Evolutionary conservation across 768 basidiomycete genomes (phyloP).

Genomic region (Cystobasidium onofrii): DNA sequence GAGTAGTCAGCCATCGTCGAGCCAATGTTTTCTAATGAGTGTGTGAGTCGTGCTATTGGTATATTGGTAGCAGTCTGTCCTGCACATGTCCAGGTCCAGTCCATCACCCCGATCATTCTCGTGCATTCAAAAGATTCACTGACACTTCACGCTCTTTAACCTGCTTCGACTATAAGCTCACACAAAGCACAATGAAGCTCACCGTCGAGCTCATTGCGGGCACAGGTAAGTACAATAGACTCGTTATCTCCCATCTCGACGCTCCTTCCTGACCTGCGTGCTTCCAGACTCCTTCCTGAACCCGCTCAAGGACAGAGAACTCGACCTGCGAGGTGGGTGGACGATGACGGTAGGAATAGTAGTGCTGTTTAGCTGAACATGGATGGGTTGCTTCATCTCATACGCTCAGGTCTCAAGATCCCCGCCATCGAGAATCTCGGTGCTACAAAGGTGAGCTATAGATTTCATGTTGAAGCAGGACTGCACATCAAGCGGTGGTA

Average conservation of each 20-base stretch:
- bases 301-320: constrained; percentile 76
- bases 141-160: background rate
- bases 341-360: background rate
- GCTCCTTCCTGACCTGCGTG: background rate
- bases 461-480: too few species aligned
- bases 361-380: constrained; percentile 1
- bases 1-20: background rate
- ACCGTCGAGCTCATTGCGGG: constrained; percentile 86
- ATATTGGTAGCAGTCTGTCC: background rate
- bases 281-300: constrained; percentile 58
- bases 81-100: background rate
- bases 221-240: constrained; percentile 47
- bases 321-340: constrained; percentile 73
- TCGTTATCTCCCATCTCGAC: background rate
- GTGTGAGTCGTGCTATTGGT: too few species aligned
- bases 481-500: too few species aligned
- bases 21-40: background rate
- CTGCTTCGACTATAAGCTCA: background rate
- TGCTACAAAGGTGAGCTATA: constrained; percentile 53
- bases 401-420: constrained; percentile 70
- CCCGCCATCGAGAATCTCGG: constrained; percentile 93
- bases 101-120: background rate
- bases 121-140: background rate
- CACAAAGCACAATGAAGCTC: constrained; percentile 64
- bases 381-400: background rate